Conservation (phyloP, 2,329 filamentous ascomycete genomes). For the Fusarium odoratissimum region DNA sequence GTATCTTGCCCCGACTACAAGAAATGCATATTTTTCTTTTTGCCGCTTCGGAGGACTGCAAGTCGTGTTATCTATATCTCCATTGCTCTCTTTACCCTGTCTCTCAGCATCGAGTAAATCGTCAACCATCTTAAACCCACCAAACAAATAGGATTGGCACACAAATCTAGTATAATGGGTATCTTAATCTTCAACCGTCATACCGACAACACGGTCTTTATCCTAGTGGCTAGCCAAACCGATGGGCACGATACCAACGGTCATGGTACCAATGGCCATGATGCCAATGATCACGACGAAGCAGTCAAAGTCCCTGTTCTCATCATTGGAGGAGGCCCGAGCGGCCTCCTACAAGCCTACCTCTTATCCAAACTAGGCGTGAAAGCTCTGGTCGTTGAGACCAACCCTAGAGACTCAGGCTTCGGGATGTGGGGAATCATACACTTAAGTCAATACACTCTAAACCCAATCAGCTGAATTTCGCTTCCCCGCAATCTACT, state of each 20-base stretch:
- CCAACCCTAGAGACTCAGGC: too few relatives aligned
- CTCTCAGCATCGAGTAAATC: too few relatives aligned
- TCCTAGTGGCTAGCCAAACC: background rate
- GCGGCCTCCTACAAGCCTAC: background rate
- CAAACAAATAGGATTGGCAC: too few relatives aligned
- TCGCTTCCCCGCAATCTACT: background rate
- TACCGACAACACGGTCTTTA: background rate
- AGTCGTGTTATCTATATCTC: too few relatives aligned
- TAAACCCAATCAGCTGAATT: too few relatives aligned
- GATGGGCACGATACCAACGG: background rate
- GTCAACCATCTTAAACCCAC: too few relatives aligned
- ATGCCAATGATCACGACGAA: background rate
- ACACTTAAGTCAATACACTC: too few relatives aligned
- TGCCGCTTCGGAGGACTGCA: too few relatives aligned
- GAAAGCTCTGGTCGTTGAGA: background rate
- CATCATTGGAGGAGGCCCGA: background rate
- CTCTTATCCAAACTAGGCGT: background rate
- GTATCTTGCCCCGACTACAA: too few relatives aligned
- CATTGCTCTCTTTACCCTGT: too few relatives aligned
- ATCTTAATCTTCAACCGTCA: background rate
- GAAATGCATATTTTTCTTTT: too few relatives aligned
- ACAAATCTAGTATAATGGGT: background rate
- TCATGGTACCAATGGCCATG: background rate
- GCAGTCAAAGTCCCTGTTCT: background rate
- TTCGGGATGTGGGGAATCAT: too few relatives aligned